Evolutionary conservation across 192 early-diverging fungal genomes (phyloP), one percentile per base, ranked within the genome.

Genomic region (Irineochytrium annulatum): DNA sequence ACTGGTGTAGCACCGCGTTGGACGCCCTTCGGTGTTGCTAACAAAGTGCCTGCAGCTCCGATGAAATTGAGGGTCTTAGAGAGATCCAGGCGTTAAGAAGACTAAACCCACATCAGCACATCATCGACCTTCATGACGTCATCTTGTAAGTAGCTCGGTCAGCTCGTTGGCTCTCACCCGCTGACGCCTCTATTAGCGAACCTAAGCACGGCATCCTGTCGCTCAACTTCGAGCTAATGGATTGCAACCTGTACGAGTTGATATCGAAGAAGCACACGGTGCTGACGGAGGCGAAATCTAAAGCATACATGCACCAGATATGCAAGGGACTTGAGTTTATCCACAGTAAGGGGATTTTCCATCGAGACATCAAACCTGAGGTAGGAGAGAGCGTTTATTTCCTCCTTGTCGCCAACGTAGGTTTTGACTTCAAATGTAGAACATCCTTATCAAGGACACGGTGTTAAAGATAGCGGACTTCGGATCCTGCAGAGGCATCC

Each of bases 221-320:
- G 27, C 66, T 85, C 13, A 84, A 81, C 53, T 85, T 85, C 52
- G 78, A 81, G 62, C 65, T 84, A 17, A 85, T 85, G 83, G 78
- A 80, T 24, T 83, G 78, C 68, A 85, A 85, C 43, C 62, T 85
- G 20, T 85, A 85, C 66, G 83, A 85, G 52, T 59, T 83, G 33
- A 78, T 85, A 29, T 84, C 83, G 6, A 71, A 69, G 48, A 78
- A 77, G 52, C 37, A 65, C 39, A 46, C 60, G 3, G 34, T 65
- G 24, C 71, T 83, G 29, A 76, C 80, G 24, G 82, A 84, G 51
- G 52, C 55, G 20, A 78, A 73, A 58, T 71, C 76, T n/a, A 83
- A 82, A 51, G 28, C 68, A 44, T 83, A 72, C 64, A 70, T 84
- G 64, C 74, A 63, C 28, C 82, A 84, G 51, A 77, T 84, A 30